Evolutionary conservation across 805 yeast genomes (phyloP).

Genomic region (Blastobotrys terrestris): DNA sequence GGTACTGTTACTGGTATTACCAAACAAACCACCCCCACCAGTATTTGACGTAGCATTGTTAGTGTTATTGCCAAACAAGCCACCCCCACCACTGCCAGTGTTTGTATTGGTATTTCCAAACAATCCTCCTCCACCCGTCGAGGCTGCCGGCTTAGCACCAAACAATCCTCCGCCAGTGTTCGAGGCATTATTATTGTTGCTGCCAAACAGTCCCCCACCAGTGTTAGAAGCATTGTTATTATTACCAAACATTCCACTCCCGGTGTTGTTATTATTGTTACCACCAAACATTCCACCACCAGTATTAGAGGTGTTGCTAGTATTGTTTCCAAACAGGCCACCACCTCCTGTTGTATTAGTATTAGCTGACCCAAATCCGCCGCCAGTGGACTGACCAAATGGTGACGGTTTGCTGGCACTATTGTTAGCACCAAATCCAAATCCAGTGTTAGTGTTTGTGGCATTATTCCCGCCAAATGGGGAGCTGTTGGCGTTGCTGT

Average conservation of each 20-base stretch:
- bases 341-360: constrained; percentile 15
- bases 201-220: constrained; percentile 41
- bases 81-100: constrained; percentile 22
- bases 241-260: constrained; percentile 17
- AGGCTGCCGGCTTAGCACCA: constrained; percentile 27
- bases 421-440: constrained; percentile 15
- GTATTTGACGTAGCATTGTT: constrained; percentile 12
- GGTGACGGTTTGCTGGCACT: constrained; percentile 24
- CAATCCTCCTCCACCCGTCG: constrained; percentile 15
- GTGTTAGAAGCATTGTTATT: constrained; percentile 18
- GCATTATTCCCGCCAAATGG: constrained; percentile 2
- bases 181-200: constrained; percentile 18
- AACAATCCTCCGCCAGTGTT: constrained; percentile 35
- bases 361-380: constrained; percentile 14
- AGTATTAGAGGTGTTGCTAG: constrained; percentile 19
- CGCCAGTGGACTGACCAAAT: constrained; percentile 24
- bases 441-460: constrained; percentile 13
- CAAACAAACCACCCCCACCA: constrained; percentile 11
- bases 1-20: constrained; percentile 1
- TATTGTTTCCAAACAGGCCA: constrained; percentile 18
- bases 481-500: constrained; percentile 1
- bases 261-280: constrained; percentile 14
- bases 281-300: constrained; percentile 37
- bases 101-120: constrained; percentile 33
- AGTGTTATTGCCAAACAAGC: constrained; percentile 23